Evolutionary conservation across 1,284 basidiomycete species (phyloP).

Genomic region (Ceratobasidium sp.): DNA sequence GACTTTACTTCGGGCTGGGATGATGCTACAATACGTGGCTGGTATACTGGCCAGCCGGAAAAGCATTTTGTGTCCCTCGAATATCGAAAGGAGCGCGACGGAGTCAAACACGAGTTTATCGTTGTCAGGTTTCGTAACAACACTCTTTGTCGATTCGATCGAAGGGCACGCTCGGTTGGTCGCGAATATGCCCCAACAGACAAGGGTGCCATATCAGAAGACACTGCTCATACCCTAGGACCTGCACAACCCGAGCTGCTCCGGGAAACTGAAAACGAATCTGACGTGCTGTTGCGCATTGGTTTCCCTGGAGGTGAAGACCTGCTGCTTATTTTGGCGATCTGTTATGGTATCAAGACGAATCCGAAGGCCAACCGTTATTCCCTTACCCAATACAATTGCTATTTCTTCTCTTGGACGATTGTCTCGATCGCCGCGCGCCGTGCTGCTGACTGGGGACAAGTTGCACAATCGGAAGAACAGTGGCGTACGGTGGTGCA

Average conservation of each 20-base stretch:
- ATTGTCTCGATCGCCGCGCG: slow-evolving; percentile 2
- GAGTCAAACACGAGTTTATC: slow-evolving; percentile 26
- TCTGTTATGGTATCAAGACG: slow-evolving; percentile 13
- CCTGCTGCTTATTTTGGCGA: slow-evolving; percentile 8
- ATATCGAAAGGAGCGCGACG: slow-evolving; percentile 7
- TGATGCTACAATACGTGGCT: not conserved
- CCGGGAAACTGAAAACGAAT: not conserved
- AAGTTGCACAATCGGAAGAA: not conserved
- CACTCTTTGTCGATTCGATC: slow-evolving; percentile 28
- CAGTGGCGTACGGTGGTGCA: not conserved
- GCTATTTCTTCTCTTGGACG: slow-evolving; percentile 38
- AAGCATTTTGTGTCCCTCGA: slow-evolving; percentile 15
- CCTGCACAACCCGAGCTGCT: not conserved
- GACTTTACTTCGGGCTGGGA: not conserved
- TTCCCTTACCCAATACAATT: slow-evolving; percentile 24
- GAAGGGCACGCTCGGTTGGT: not conserved
- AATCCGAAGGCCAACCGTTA: not conserved
- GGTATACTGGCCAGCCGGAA: slow-evolving; percentile 12
- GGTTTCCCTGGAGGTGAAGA: slow-evolving; percentile 10
- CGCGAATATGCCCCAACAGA: slow-evolving; percentile 11
- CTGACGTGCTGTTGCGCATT: slow-evolving; percentile 6
- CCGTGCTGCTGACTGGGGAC: slow-evolving; percentile 2
- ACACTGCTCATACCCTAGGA: slow-evolving; percentile 1
- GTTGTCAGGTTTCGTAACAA: not conserved
- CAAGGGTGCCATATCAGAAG: slow-evolving; percentile 9